phyloP scores from a whole-genome alignment of 1,284 basidiomycete genomes.

The Cutaneotrichosporon curvatum region DNA sequence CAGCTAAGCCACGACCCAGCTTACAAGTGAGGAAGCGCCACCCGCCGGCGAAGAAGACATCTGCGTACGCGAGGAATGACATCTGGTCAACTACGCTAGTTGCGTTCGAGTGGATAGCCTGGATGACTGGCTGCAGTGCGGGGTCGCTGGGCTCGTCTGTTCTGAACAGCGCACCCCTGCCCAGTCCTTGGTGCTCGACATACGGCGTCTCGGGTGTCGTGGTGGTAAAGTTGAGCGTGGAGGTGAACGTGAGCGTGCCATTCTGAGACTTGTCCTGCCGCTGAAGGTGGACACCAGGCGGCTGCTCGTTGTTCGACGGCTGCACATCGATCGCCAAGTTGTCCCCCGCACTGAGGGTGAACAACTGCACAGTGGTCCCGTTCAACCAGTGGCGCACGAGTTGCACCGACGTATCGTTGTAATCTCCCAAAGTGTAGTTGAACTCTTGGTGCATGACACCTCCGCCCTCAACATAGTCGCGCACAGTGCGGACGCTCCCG shows the following conservation, averaged over 20 bases:
- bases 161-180: slow-evolving; percentile 37
- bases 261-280: slow-evolving; percentile 26
- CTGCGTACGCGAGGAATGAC: slow-evolving; percentile 39
- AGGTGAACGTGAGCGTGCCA: slow-evolving; percentile 40
- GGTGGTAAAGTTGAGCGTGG: slow-evolving; percentile 47
- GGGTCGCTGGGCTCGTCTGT: too few species aligned
- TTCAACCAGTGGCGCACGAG: slow-evolving; percentile 49
- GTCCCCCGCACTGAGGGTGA: slow-evolving; percentile 31
- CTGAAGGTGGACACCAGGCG: slow-evolving; percentile 23
- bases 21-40: slow-evolving; percentile 49
- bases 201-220: slow-evolving; percentile 20
- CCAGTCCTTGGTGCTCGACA: slow-evolving; percentile 33
- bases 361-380: slow-evolving; percentile 41
- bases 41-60: slow-evolving; percentile 49
- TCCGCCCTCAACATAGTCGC: slow-evolving; percentile 43
- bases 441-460: slow-evolving; percentile 45
- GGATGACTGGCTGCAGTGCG: slow-evolving; percentile 22
- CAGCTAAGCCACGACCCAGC: slow-evolving; percentile 8
- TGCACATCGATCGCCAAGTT: slow-evolving; percentile 37
- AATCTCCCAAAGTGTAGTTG: slow-evolving; percentile 48
- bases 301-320: slow-evolving; percentile 29
- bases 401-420: slow-evolving; percentile 36
- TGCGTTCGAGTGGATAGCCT: slow-evolving; percentile 35
- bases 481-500: slow-evolving; percentile 47
- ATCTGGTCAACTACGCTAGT: slow-evolving; percentile 40